Base-by-base conservation (phyloP, 1,284 basidiomycete genomes). In the Mycena sp. region DNA sequence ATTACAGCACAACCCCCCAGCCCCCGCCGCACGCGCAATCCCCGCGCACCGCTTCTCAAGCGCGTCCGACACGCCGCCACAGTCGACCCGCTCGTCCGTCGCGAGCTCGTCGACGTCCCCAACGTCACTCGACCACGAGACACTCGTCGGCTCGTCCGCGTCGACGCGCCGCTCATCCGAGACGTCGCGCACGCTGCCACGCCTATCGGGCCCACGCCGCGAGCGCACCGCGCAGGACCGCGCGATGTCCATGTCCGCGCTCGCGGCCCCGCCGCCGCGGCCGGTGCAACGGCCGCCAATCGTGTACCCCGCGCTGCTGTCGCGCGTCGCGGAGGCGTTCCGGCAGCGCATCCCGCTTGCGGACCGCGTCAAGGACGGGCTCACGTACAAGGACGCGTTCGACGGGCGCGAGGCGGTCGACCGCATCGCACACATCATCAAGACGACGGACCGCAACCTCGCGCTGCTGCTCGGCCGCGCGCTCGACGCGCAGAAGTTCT, bases 401-500 rank as follows among this genome's bases (percentile, higher is more conserved):
- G 96, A 99, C 74, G 98, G 98, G 2, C 89, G 95, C 17, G 94
- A 98, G 73, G 98, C 98, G 0, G 97, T 99, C 29, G 94, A 97
- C 77, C 93, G 94, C 78, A 94, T 99, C 69, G 92, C 95, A 19
- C 95, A 96, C 73, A 97, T 99, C 77, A 98, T 99, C 84, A 97
- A 96, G 78, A 99, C 97, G 3, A 95, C 95, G 6, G 98, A 99
- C 78, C 87, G 98, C 19, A 99, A 98, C 76, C 86, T 99, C 23
- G 98, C 98, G 4, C 80, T 99, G 46, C 83, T 99, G 3, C 86
- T 99, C 11, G 98, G 98, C 14, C 87, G 98, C 50, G 96, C 97
- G 6, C 83, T 99, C 59, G 98, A 99, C 74, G 93, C 96, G 14
- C 98, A 99, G 80, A 99, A 99, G 80, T 99, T 97, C 81, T 99